Conservation (phyloP, 345 rosid genomes). For the Rubroshorea leprosula region DNA sequence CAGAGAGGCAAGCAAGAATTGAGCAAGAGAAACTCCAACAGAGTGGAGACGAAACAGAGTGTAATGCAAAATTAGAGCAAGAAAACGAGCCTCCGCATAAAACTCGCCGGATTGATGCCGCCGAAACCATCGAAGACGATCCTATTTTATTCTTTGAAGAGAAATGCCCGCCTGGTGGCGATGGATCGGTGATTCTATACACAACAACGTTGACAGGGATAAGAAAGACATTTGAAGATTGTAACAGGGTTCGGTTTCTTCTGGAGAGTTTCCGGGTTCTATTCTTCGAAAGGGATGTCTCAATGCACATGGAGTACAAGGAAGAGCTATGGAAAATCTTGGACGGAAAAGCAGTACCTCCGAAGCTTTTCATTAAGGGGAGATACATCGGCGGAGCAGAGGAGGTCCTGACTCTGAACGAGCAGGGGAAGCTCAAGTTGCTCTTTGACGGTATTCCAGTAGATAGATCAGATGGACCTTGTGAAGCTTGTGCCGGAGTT, state of each 20-base stretch:
- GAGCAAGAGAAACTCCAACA: slow-evolving; percentile 17
- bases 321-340: slow-evolving; percentile 73
- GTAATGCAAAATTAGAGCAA: slow-evolving; percentile 16
- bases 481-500: slow-evolving; percentile 52
- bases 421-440: slow-evolving; percentile 61
- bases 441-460: slow-evolving; percentile 53
- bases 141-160: slow-evolving; percentile 45
- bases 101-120: slow-evolving; percentile 29
- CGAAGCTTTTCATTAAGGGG: slow-evolving; percentile 72
- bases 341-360: slow-evolving; percentile 55
- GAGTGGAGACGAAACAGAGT: slow-evolving; percentile 23
- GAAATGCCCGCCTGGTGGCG: slow-evolving; percentile 74
- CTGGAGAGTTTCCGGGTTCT: slow-evolving; percentile 55
- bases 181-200: slow-evolving; percentile 55
- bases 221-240: slow-evolving; percentile 86
- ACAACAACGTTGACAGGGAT: slow-evolving; percentile 74
- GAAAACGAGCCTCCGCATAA: slow-evolving; percentile 40
- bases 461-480: slow-evolving; percentile 26
- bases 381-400: slow-evolving; percentile 84
- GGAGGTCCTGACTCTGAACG: slow-evolving; percentile 52
- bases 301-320: slow-evolving; percentile 63
- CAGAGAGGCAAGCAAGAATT: slow-evolving; percentile 26
- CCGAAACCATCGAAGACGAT: slow-evolving; percentile 8
- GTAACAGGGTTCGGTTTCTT: slow-evolving; percentile 55
- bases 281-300: slow-evolving; percentile 69